phyloP scores from a whole-genome alignment of 208 protist species.

The Leishmania major region DNA sequence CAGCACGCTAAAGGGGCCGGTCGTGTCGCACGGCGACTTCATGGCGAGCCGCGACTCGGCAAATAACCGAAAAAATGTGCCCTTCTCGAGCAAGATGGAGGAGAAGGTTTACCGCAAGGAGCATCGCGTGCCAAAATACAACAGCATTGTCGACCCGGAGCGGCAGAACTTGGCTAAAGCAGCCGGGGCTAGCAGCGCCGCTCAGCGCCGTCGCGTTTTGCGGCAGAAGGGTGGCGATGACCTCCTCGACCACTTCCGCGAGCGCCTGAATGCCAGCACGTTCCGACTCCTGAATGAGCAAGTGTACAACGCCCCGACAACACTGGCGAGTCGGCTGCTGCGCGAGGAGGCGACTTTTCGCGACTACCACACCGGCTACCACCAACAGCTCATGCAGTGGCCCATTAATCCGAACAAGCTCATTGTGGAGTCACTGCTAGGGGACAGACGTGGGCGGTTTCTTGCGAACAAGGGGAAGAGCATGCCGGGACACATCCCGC shows the following conservation, averaged over 20 bases:
- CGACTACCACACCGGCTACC: slow-evolving; percentile 95
- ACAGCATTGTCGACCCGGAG: slow-evolving; percentile 35
- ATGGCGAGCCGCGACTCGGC: slow-evolving; percentile 60
- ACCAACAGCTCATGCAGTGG: slow-evolving; percentile 92
- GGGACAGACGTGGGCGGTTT: slow-evolving; percentile 79
- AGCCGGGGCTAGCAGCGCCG: slow-evolving; percentile 72
- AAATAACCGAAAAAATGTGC: slow-evolving; percentile 77
- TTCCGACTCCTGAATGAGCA: slow-evolving; percentile 91
- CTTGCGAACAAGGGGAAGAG: slow-evolving; percentile 80
- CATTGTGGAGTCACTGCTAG: slow-evolving; percentile 82
- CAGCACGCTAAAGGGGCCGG: slow-evolving; percentile 76
- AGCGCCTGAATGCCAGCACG: slow-evolving; percentile 80
- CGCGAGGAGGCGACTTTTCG: slow-evolving; percentile 69
- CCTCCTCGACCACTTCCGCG: slow-evolving; percentile 83
- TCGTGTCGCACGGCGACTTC: slow-evolving; percentile 59
- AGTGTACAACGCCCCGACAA: slow-evolving; percentile 84
- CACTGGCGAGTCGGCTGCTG: slow-evolving; percentile 80
- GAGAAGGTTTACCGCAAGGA: slow-evolving; percentile 58
- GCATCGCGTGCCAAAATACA: slow-evolving; percentile 61
- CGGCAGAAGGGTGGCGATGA: slow-evolving; percentile 75
- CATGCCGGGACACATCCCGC: slow-evolving; percentile 82
- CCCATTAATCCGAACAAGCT: slow-evolving; percentile 93
- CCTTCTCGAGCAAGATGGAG: slow-evolving; percentile 64
- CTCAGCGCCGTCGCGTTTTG: slow-evolving; percentile 81
- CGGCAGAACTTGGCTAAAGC: slow-evolving; percentile 33